A percentile compares a stretch with the other conserved stretches of the same genome.
phyloP scores from a whole-genome alignment of 495 filamentous ascomycete species.

The Aspergillus sparsus region DNA sequence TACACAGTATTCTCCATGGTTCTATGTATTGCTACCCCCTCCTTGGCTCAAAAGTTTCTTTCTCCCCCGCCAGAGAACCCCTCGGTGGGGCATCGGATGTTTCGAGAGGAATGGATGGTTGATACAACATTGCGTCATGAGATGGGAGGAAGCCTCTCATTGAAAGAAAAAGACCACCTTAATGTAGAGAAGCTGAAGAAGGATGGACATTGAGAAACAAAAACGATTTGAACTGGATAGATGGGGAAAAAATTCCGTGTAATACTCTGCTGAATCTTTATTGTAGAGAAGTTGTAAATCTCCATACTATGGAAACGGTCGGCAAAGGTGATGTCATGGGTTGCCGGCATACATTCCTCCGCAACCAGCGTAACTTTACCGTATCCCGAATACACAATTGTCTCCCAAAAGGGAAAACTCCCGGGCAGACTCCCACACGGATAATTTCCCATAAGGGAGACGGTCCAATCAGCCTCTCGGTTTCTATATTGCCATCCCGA shows the following conservation, averaged over 20 bases:
- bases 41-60: not conserved
- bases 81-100: slow-evolving; percentile 12
- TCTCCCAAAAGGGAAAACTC: slow-evolving; percentile 13
- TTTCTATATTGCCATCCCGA: slow-evolving; percentile 11
- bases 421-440: slow-evolving; percentile 13
- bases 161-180: not conserved
- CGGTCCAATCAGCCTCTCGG: slow-evolving; percentile 14
- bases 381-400: not conserved
- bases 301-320: not conserved
- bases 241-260: no score
- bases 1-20: not conserved
- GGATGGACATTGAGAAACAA: no score
- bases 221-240: no score
- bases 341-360: slow-evolving; percentile 17
- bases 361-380: slow-evolving; percentile 3
- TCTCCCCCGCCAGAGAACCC: slow-evolving; percentile 16
- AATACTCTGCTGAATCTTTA: not conserved
- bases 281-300: not conserved
- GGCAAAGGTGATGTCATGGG: slow-evolving; percentile 3
- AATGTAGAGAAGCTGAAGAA: no score
- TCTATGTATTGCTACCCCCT: not conserved
- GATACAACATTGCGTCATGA: not conserved
- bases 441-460: slow-evolving; percentile 8
- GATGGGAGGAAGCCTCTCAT: not conserved
- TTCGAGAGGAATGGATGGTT: not conserved